These are phyloP conservation scores for Nicotiana otophora DNA, from an alignment of 257 asterid species.

Conservation along the genomic window DNA sequence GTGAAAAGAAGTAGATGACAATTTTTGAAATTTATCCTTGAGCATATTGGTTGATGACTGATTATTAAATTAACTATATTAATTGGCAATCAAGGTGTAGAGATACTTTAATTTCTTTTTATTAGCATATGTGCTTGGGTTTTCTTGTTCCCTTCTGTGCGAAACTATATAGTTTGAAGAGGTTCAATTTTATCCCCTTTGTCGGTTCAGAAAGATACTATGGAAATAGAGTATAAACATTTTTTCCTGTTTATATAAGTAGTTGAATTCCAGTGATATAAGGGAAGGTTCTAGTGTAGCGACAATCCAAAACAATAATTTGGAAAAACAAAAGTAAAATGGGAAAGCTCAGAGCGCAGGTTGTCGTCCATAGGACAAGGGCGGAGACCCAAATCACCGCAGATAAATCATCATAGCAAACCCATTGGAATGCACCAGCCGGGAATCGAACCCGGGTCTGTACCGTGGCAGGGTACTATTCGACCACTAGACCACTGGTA, in stretches of 20 bases:
- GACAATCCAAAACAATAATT: neutral
- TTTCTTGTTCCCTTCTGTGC: too few species aligned
- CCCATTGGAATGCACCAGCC: conserved; percentile 15
- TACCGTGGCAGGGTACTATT: conserved; percentile 80
- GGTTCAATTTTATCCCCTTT: too few species aligned
- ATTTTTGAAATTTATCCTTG: neutral
- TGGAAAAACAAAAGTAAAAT: neutral
- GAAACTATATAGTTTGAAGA: too few species aligned
- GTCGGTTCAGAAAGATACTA: too few species aligned
- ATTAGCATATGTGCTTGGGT: too few species aligned
- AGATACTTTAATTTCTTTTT: too few species aligned
- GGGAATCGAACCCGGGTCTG: conserved; percentile 78
- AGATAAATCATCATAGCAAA: neutral
- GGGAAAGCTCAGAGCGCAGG: neutral
- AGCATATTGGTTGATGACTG: neutral
- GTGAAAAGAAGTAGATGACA: too few species aligned
- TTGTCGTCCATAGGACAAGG: neutral
- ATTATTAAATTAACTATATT: neutral
- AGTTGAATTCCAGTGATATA: too few species aligned
- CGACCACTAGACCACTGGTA: conserved; percentile 75
- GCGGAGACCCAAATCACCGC: neutral
- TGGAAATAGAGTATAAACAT: neutral
- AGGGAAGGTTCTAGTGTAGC: too few species aligned
- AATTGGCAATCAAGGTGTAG: neutral
- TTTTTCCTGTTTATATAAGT: too few species aligned